A percentile compares a stretch with the other conserved stretches of the same genome.
Evolutionary conservation across 768 basidiomycete species (phyloP).

Genomic region (Russula emetica): DNA sequence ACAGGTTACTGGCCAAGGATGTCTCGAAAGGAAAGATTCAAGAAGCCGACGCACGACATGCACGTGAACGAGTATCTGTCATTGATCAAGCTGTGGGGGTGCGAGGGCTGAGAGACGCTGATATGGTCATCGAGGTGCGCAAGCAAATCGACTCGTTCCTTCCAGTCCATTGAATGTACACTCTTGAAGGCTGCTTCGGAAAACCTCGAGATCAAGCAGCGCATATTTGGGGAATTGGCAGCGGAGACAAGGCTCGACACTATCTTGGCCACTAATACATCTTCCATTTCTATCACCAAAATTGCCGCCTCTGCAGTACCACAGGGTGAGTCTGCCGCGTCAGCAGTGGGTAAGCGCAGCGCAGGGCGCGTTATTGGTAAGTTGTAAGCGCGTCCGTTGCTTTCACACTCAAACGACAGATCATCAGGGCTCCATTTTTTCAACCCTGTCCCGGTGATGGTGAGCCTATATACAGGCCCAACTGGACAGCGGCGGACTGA

Average conservation of each 20-base stretch:
- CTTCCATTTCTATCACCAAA: constrained; percentile 91
- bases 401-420: background rate
- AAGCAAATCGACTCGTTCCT: background rate
- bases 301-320: constrained; percentile 79
- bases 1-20: constrained; percentile 85
- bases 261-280: constrained; percentile 90
- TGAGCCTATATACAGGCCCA: constrained; percentile 36
- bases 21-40: constrained; percentile 76
- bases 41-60: constrained; percentile 65
- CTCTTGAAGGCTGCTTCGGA: constrained; percentile 78
- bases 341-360: constrained; percentile 56
- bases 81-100: constrained; percentile 50
- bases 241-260: constrained; percentile 63
- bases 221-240: constrained; percentile 68
- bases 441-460: constrained; percentile 97
- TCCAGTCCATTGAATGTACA: background rate
- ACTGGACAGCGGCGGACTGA: background rate
- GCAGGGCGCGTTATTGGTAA: constrained; percentile 79
- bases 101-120: constrained; percentile 66
- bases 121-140: constrained; percentile 86
- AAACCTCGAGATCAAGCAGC: constrained; percentile 68
- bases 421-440: constrained; percentile 82
- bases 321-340: constrained; percentile 50
- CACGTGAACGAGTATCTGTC: constrained; percentile 58
- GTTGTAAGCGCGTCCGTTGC: constrained; percentile 27